Percentiles rank a stretch among this genome's conserved stretches.
These are phyloP conservation scores for Lablab purpureus DNA, from an alignment of 306 rosid species.

Conservation along the genomic window DNA sequence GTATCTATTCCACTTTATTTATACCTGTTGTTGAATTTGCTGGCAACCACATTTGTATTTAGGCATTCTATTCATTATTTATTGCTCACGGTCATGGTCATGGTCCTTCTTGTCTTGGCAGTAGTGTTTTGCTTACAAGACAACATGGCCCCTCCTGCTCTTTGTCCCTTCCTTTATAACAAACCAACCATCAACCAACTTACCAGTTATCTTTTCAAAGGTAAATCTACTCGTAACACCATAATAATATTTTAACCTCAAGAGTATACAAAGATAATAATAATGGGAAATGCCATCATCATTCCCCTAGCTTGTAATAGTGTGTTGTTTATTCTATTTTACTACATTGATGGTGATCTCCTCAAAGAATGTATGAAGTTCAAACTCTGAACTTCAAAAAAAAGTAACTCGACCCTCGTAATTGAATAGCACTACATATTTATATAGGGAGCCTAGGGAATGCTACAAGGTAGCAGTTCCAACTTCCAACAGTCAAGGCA, in stretches of 20 bases:
- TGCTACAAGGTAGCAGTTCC: slow-evolving; percentile 13
- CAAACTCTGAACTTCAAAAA: neutral
- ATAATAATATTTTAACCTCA: neutral
- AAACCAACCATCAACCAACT: slow-evolving; percentile 1
- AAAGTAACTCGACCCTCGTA: neutral
- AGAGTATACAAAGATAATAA: too few species aligned
- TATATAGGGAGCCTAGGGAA: neutral
- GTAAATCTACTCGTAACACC: neutral
- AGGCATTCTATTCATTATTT: slow-evolving; percentile 14
- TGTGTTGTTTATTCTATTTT: neutral
- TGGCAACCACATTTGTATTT: slow-evolving; percentile 14
- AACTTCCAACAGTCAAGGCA: slow-evolving; percentile 1
- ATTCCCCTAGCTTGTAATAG: too few species aligned
- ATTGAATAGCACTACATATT: too few species aligned
- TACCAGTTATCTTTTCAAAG: neutral
- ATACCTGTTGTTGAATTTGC: slow-evolving; percentile 32
- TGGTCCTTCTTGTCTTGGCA: slow-evolving; percentile 34
- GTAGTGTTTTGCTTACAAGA: neutral
- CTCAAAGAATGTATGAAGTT: neutral
- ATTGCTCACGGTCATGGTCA: neutral
- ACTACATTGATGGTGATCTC: neutral
- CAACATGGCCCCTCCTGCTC: neutral
- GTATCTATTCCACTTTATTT: neutral
- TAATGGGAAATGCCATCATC: too few species aligned
- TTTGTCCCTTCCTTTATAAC: slow-evolving; percentile 27